Base-by-base conservation (phyloP, 805 yeast genomes). In the Candida ortonii region DNA sequence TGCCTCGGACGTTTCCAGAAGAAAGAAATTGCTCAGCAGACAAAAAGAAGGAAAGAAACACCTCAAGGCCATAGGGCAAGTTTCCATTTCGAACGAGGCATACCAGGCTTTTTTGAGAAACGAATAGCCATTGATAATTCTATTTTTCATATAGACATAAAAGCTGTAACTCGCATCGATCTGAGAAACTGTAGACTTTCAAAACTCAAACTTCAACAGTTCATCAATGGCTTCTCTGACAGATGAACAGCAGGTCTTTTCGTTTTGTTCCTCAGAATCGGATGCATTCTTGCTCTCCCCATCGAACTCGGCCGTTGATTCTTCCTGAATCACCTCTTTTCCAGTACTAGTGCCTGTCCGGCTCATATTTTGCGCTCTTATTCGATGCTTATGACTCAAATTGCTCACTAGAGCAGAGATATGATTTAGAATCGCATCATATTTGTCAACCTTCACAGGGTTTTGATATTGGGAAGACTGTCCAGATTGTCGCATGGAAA, bases 41-140 rank as follows among this genome's bases (percentile, higher is more conserved):
- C 98, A 90, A 53, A 90, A 89, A 59, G 96, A 86, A 54, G 98
- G 98, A 23, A 93, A 93, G 62, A 86, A 84, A 61, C 73, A 71
- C 42, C 70, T 90, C 81, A 82, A 83, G 59, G 69, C 83, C 11
- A 70, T 80, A 10, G 97, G 97, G 10, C 75, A 77, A 34, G 84
- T 90, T 12, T 66, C 71, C 25, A 83, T 90, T 32, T 79, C 84
- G 41, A 82, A 81, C 40, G 94, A 87, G 46, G 95, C 96, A 0
- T 89, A 82, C 62, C 95, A 84, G 56, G 84, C 95, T 12, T 88
- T 89, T 60, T 67, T 89, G 44, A 65, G 76, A 33, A 52, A 54
- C 25, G 56, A 52, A 20, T 57, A 36, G 41, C n/a, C n/a, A n/a
- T n/a, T n/a, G n/a, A n/a, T n/a, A n/a, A n/a, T n/a, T n/a, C n/a